phyloP scores from a whole-genome alignment of 176 grass and related monocot genomes.

The Canna indica region DNA sequence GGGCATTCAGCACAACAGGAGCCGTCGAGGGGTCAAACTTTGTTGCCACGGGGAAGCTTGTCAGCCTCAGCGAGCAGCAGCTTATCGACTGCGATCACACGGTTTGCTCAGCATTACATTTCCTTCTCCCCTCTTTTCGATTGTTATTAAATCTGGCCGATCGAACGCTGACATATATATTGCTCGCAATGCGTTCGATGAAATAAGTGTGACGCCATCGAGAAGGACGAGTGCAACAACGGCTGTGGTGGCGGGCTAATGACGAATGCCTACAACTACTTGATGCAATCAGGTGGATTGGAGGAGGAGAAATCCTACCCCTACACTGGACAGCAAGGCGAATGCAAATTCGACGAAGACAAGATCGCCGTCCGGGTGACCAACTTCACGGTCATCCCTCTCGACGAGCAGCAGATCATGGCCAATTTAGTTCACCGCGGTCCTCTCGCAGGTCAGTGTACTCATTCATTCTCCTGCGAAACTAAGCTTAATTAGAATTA shows the following conservation, averaged over 20 bases:
- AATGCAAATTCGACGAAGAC: slow-evolving; percentile 55
- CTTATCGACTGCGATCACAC: slow-evolving; percentile 70
- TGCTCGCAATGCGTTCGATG: background rate
- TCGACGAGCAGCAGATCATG: slow-evolving; percentile 52
- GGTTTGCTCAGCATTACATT: background rate
- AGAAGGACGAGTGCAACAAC: slow-evolving; percentile 54
- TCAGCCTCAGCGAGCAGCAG: slow-evolving; percentile 56
- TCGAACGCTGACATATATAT: too few species aligned
- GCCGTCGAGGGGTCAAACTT: slow-evolving; percentile 52
- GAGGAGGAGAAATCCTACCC: slow-evolving; percentile 61
- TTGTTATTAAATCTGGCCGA: background rate
- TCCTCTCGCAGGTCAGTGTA: slow-evolving; percentile 36
- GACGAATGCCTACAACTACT: slow-evolving; percentile 75
- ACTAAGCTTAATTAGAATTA: background rate
- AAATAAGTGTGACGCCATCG: slow-evolving; percentile 36
- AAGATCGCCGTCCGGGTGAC: slow-evolving; percentile 48
- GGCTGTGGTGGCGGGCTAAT: slow-evolving; percentile 75
- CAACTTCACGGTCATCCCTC: slow-evolving; percentile 56
- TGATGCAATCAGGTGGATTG: slow-evolving; percentile 56
- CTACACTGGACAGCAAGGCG: slow-evolving; percentile 43
- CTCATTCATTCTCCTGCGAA: background rate
- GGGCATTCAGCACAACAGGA: slow-evolving; percentile 57
- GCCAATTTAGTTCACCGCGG: slow-evolving; percentile 46
- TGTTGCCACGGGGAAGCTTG: slow-evolving; percentile 41
- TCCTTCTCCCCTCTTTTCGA: background rate